Evolutionary conservation across 2,329 filamentous ascomycete genomes (phyloP).

Genomic region (Cladosporium velox): DNA sequence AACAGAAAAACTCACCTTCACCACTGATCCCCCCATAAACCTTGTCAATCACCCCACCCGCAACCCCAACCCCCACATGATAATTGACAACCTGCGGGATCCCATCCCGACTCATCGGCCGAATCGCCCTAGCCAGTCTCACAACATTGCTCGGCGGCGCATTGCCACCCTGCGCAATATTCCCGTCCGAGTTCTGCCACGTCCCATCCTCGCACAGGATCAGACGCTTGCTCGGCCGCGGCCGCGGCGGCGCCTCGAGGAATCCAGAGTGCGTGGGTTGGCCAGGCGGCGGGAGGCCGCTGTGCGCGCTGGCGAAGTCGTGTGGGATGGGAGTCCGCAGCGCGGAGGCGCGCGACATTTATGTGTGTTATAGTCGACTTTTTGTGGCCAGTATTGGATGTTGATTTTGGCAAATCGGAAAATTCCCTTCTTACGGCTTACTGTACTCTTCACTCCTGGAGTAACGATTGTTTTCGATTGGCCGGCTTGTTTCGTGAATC

Average conservation of each 20-base stretch:
- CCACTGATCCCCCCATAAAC: constrained; percentile 41
- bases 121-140: constrained; percentile 52
- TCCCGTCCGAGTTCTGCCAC: constrained; percentile 53
- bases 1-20: constrained; percentile 30
- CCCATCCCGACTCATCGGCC: constrained; percentile 49
- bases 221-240: constrained; percentile 26
- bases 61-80: constrained; percentile 51
- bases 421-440: not conserved
- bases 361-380: not conserved
- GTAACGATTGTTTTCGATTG: not conserved
- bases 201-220: constrained; percentile 30
- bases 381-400: too few relatives aligned
- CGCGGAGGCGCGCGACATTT: constrained; percentile 18
- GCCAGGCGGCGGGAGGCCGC: not conserved
- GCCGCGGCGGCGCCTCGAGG: constrained; percentile 16
- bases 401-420: not conserved
- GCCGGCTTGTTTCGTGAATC: not conserved
- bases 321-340: constrained; percentile 8
- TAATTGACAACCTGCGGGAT: constrained; percentile 56
- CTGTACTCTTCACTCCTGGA: not conserved
- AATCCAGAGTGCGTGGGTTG: constrained; percentile 11
- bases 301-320: not conserved
- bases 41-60: constrained; percentile 46
- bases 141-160: constrained; percentile 53
- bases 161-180: constrained; percentile 46